These are phyloP conservation scores for Deinandra increscens DNA, from an alignment of 129 eudicot genomes.

Conservation along the genomic window DNA sequence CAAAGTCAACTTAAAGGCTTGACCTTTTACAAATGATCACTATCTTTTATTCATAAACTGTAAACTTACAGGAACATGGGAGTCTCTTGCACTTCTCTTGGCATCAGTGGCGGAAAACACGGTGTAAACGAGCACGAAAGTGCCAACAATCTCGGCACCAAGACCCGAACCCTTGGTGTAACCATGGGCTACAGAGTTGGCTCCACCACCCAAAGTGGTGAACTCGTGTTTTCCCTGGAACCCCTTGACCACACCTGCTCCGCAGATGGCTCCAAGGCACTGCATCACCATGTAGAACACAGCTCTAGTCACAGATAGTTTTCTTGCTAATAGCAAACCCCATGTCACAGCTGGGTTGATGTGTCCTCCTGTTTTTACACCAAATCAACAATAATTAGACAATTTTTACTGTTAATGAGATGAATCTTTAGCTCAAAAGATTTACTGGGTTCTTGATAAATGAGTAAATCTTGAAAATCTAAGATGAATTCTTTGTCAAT, in stretches of 20 bases:
- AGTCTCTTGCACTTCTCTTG: slow-evolving; percentile 75
- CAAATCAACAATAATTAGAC: neutral
- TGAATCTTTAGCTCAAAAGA: neutral
- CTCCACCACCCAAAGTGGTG: slow-evolving; percentile 58
- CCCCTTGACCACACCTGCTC: slow-evolving; percentile 92
- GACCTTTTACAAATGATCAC: neutral
- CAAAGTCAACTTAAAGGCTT: slow-evolving; percentile 3
- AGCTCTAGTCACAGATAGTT: slow-evolving; percentile 73
- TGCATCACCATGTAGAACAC: slow-evolving; percentile 87
- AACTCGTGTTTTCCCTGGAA: slow-evolving; percentile 49
- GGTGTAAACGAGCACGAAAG: slow-evolving; percentile 65
- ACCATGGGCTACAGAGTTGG: slow-evolving; percentile 58
- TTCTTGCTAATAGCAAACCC: slow-evolving; percentile 82
- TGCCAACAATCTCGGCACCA: slow-evolving; percentile 72
- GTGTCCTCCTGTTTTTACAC: slow-evolving; percentile 76
- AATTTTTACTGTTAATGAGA: neutral
- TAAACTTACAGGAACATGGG: slow-evolving; percentile 69
- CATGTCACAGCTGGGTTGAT: slow-evolving; percentile 92
- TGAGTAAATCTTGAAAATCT: neutral
- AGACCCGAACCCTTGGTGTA: slow-evolving; percentile 67
- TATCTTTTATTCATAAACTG: neutral
- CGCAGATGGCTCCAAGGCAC: slow-evolving; percentile 85
- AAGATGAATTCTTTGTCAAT: neutral
- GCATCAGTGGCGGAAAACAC: slow-evolving; percentile 79
- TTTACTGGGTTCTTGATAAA: neutral